phyloP scores from a whole-genome alignment of 768 basidiomycete species.

The Lactarius pseudohatsudake region DNA sequence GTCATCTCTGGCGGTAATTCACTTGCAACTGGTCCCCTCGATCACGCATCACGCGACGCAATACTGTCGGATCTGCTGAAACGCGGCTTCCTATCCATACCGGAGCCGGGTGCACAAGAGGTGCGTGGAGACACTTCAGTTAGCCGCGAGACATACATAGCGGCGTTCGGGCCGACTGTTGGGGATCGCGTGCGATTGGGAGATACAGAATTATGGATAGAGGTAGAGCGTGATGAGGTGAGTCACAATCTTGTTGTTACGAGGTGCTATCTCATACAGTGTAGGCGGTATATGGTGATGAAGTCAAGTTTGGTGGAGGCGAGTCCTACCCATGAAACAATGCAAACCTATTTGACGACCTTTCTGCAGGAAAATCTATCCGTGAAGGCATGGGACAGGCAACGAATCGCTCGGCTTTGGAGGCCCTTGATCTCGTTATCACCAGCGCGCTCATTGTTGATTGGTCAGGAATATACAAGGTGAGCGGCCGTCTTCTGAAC shows the following conservation, averaged over 20 bases:
- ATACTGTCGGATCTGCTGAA: slow-evolving; percentile 51
- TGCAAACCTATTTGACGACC: neutral
- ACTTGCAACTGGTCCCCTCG: slow-evolving; percentile 58
- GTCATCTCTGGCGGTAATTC: slow-evolving; percentile 78
- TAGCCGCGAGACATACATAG: slow-evolving; percentile 72
- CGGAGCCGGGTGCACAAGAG: slow-evolving; percentile 61
- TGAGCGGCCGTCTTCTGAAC: slow-evolving; percentile 31
- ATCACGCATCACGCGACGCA: slow-evolving; percentile 44
- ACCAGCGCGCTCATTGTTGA: slow-evolving; percentile 94
- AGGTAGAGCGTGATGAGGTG: slow-evolving; percentile 86
- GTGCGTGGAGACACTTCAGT: slow-evolving; percentile 55
- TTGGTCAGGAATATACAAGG: slow-evolving; percentile 96
- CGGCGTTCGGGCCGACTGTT: slow-evolving; percentile 94
- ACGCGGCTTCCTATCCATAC: slow-evolving; percentile 67
- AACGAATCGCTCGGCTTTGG: slow-evolving; percentile 61
- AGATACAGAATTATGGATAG: slow-evolving; percentile 88
- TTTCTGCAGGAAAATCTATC: slow-evolving; percentile 76
- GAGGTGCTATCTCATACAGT: neutral
- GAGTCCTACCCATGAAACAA: slow-evolving; percentile 18
- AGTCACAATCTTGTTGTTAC: slow-evolving; percentile 9
- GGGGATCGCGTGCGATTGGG: slow-evolving; percentile 89
- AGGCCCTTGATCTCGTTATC: slow-evolving; percentile 87
- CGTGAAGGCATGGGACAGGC: slow-evolving; percentile 98
- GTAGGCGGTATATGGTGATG: slow-evolving; percentile 89
- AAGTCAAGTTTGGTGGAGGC: slow-evolving; percentile 98